phyloP scores from a whole-genome alignment of 495 filamentous ascomycete genomes.

The Aspergillus ellipticus region DNA sequence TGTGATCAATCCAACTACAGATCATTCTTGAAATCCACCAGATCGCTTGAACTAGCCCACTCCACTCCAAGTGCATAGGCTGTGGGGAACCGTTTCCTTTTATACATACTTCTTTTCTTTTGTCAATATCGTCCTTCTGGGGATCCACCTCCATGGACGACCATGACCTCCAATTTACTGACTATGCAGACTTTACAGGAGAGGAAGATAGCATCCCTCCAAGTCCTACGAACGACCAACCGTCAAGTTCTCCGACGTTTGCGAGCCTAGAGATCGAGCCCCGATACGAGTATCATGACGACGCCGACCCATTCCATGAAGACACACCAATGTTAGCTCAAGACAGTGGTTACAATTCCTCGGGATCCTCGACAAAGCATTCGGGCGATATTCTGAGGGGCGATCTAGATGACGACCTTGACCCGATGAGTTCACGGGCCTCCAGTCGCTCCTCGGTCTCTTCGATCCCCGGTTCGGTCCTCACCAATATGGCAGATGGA shows the following conservation, averaged over 20 bases:
- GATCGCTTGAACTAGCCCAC: not conserved
- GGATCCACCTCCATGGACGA: slow-evolving; percentile 1
- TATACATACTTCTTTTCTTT: not conserved
- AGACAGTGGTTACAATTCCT: slow-evolving; percentile 36
- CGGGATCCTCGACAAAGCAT: slow-evolving; percentile 33
- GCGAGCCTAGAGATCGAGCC: slow-evolving; percentile 9
- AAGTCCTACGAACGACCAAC: not conserved
- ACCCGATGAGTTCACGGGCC: slow-evolving; percentile 28
- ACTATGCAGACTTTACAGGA: not conserved
- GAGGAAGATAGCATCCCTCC: slow-evolving; percentile 1
- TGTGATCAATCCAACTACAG: not conserved
- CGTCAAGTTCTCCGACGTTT: not conserved
- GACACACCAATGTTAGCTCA: slow-evolving; percentile 22
- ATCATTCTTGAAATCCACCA: not conserved
- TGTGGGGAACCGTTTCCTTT: not conserved
- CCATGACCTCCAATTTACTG: slow-evolving; percentile 10
- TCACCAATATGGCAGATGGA: slow-evolving; percentile 27
- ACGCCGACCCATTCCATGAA: slow-evolving; percentile 16
- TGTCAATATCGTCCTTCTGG: not conserved
- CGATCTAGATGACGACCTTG: slow-evolving; percentile 28
- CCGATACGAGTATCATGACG: slow-evolving; percentile 11
- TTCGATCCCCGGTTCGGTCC: slow-evolving; percentile 38
- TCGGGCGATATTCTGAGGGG: slow-evolving; percentile 30
- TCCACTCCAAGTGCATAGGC: not conserved
- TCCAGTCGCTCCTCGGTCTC: slow-evolving; percentile 46